Conservation (phyloP, 495 filamentous ascomycete genomes). For the Articulospora tetracladia region DNA sequence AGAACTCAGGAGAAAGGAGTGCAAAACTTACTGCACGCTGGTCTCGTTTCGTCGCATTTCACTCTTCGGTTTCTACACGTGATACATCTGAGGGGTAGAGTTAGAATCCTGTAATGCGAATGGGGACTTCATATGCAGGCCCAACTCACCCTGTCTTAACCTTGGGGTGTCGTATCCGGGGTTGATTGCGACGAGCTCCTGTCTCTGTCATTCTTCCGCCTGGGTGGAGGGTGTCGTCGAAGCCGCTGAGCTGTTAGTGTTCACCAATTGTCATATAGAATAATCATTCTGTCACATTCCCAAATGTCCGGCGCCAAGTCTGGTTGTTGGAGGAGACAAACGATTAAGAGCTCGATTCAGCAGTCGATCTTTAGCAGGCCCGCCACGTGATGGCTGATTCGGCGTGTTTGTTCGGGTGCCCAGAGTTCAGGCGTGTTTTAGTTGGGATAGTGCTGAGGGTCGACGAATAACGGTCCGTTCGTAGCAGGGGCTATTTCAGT, state of each 20-base stretch:
- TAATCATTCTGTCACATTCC: background rate
- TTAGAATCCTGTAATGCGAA: background rate
- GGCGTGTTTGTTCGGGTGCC: background rate
- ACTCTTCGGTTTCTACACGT: slow-evolving; percentile 33
- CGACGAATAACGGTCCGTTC: background rate
- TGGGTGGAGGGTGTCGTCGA: background rate
- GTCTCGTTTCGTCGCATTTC: slow-evolving; percentile 55
- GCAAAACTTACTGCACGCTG: slow-evolving; percentile 35
- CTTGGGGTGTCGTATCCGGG: slow-evolving; percentile 9
- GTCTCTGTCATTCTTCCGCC: background rate
- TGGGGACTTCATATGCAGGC: background rate
- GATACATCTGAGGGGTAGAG: slow-evolving; percentile 4
- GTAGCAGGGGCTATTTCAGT: background rate
- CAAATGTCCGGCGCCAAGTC: background rate
- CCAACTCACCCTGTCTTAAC: slow-evolving; percentile 14
- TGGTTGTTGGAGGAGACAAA: background rate
- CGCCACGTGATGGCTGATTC: background rate
- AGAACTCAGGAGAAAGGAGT: background rate
- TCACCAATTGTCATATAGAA: background rate
- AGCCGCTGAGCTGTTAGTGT: background rate
- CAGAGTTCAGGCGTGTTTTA: background rate
- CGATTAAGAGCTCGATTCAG: background rate
- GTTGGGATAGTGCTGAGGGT: background rate
- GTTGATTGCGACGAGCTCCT: background rate
- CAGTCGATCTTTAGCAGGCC: background rate